phyloP scores from a whole-genome alignment of 371 early-diverging fungal species.

The Lichtheimia ramosa region DNA sequence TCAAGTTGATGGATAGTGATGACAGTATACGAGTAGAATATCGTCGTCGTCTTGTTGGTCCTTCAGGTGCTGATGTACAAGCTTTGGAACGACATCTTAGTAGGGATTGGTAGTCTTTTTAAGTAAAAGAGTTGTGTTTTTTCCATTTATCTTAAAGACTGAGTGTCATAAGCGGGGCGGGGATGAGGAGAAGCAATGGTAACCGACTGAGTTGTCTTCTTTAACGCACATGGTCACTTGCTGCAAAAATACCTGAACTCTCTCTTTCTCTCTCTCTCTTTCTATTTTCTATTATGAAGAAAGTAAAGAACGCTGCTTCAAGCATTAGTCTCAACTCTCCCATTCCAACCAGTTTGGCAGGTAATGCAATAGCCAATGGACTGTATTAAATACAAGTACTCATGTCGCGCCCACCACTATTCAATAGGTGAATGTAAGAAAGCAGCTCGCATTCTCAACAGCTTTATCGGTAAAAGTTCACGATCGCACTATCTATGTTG shows the following conservation, averaged over 20 bases:
- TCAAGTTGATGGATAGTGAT: conserved; percentile 13
- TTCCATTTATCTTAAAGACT: too few relatives aligned
- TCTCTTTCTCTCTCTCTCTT: conserved; percentile 1
- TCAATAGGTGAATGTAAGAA: conserved; percentile 69
- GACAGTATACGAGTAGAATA: conserved; percentile 21
- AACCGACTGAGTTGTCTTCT: too few relatives aligned
- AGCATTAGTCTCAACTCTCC: conserved; percentile 18
- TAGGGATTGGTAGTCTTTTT: conserved; percentile 13
- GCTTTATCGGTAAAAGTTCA: conserved; percentile 61
- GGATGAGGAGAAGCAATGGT: too few relatives aligned
- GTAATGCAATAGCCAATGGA: conserved; percentile 3
- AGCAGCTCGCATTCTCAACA: conserved; percentile 76
- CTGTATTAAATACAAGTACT: background rate
- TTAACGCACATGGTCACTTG: too few relatives aligned
- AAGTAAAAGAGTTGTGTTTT: too few relatives aligned
- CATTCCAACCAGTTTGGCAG: conserved; percentile 16
- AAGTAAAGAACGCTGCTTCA: conserved; percentile 13
- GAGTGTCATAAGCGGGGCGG: too few relatives aligned
- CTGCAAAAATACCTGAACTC: too few relatives aligned
- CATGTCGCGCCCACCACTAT: too few relatives aligned
- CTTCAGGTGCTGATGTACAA: conserved; percentile 14
- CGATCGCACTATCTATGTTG: background rate
- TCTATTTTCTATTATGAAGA: conserved; percentile 6
- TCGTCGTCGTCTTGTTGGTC: conserved; percentile 21
- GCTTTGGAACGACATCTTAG: conserved; percentile 23